A percentile compares a stretch with the other conserved stretches of the same genome.
Conservation (phyloP, 78 protist species). For the Pigoraptor vietnamica region DNA sequence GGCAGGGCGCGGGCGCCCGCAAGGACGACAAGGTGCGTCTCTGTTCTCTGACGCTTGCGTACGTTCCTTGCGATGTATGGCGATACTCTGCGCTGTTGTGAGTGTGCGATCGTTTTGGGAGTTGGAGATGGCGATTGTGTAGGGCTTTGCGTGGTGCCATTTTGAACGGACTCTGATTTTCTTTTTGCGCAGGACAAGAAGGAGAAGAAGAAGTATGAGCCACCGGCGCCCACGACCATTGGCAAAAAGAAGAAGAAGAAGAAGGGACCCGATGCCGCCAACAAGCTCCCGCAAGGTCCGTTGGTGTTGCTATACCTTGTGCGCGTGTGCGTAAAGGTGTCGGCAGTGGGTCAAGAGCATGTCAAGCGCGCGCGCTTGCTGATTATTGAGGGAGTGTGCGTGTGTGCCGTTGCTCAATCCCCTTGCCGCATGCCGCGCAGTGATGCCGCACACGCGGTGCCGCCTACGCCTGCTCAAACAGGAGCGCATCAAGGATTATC, state of each 20-base stretch:
- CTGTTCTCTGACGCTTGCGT: too few relatives aligned
- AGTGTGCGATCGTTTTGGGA: too few relatives aligned
- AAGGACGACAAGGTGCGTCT: too few relatives aligned
- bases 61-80: too few relatives aligned
- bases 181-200: slow-evolving; percentile 10
- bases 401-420: neutral
- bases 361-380: too few relatives aligned
- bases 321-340: neutral
- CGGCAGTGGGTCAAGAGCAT: neutral
- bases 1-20: too few relatives aligned
- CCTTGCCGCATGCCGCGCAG: too few relatives aligned
- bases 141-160: too few relatives aligned
- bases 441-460: slow-evolving; percentile 89
- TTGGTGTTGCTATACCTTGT: neutral
- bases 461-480: slow-evolving; percentile 84
- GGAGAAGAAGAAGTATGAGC: slow-evolving; percentile 9
- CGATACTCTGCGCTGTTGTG: too few relatives aligned
- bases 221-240: slow-evolving; percentile 3
- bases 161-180: too few relatives aligned
- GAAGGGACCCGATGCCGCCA: neutral
- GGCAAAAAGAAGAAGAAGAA: neutral
- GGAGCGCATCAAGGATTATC: slow-evolving; percentile 96
- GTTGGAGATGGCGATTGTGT: too few relatives aligned
- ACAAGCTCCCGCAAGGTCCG: neutral
- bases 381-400: neutral